Evolutionary conservation across 331 rosid genomes (phyloP).

Genomic region (Pyracantha coccinea): DNA sequence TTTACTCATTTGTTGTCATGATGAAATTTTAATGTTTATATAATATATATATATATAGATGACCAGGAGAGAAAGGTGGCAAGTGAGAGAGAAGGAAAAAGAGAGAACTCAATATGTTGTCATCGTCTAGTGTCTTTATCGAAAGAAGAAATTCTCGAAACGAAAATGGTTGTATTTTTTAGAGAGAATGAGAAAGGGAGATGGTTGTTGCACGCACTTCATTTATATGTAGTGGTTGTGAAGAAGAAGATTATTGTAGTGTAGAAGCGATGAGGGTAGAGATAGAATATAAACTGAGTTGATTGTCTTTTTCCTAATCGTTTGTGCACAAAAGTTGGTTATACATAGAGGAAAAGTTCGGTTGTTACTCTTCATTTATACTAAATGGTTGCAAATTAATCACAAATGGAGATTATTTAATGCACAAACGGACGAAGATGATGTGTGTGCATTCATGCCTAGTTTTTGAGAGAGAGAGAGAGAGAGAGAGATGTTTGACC

Average conservation of each 20-base stretch:
- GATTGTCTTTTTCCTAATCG: neutral
- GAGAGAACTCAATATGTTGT: neutral
- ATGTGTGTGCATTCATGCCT: neutral
- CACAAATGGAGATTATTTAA: conserved; percentile 12
- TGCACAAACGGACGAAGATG: conserved; percentile 12
- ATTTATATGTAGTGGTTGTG: conserved; percentile 16
- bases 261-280: conserved; percentile 7
- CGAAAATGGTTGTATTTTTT: neutral
- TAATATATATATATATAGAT: neutral
- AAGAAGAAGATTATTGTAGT: conserved; percentile 13
- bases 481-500: no score
- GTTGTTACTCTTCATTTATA: conserved; percentile 31
- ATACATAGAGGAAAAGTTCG: neutral
- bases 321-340: neutral
- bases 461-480: no score
- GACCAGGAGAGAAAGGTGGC: neutral
- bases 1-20: no score
- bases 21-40: no score
- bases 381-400: conserved; percentile 19
- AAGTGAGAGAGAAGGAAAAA: neutral
- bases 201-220: neutral
- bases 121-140: neutral
- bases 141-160: neutral
- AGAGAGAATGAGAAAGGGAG: neutral
- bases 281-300: neutral